These are phyloP conservation scores for Claviceps sp. DNA, from an alignment of 2,329 filamentous ascomycete species.

Conservation along the genomic window DNA sequence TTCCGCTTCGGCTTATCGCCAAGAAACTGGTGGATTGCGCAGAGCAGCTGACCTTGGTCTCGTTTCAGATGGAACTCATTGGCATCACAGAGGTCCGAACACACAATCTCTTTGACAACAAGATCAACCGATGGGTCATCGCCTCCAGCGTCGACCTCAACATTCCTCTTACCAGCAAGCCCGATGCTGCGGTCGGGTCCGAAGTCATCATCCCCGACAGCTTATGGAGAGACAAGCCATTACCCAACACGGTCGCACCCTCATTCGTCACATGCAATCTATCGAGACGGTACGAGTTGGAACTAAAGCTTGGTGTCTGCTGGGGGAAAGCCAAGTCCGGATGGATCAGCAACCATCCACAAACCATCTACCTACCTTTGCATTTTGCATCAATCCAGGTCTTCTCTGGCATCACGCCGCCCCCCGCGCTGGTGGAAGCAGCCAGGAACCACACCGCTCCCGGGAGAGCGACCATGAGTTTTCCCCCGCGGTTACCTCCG, in stretches of 20 bases:
- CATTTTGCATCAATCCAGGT: constrained; percentile 62
- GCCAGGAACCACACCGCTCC: constrained; percentile 20
- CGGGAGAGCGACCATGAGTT: constrained; percentile 22
- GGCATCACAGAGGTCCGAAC: constrained; percentile 69
- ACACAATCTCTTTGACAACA: constrained; percentile 57
- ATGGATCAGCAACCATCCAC: constrained; percentile 20
- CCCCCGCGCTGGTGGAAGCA: constrained; percentile 59
- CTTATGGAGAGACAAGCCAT: constrained; percentile 56
- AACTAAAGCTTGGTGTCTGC: constrained; percentile 64
- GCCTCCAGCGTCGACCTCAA: constrained; percentile 57
- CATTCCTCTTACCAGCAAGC: constrained; percentile 48
- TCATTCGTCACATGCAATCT: constrained; percentile 86
- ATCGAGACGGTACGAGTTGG: constrained; percentile 66
- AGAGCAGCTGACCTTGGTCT: constrained; percentile 61
- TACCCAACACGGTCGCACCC: constrained; percentile 80
- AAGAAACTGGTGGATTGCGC: constrained; percentile 58
- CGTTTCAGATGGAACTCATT: constrained; percentile 69
- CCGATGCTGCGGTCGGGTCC: constrained; percentile 43
- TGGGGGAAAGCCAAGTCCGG: constrained; percentile 47
- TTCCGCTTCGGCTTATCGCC: constrained; percentile 69
- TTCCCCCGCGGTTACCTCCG: constrained; percentile 24
- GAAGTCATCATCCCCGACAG: constrained; percentile 57
- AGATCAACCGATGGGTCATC: constrained; percentile 64
- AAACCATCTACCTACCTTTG: constrained; percentile 66
- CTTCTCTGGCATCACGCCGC: constrained; percentile 78